Conservation (phyloP, 164 flowering plant species). For the Taxillus chinensis region DNA sequence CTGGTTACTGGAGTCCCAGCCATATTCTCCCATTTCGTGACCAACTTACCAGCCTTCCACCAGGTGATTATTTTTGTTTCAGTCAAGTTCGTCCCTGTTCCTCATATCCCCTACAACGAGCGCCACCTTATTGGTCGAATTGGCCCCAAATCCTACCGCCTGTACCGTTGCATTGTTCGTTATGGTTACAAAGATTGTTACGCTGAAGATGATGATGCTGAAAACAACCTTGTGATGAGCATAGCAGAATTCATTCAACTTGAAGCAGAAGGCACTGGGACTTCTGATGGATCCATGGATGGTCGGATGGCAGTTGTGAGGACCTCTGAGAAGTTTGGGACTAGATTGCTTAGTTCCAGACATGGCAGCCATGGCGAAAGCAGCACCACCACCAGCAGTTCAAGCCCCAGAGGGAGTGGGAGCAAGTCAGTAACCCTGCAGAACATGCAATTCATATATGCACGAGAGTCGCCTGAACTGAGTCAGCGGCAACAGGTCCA, state of each 20-base stretch:
- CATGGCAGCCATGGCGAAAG: slow-evolving; percentile 5
- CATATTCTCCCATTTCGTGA: slow-evolving; percentile 57
- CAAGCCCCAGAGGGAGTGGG: slow-evolving; percentile 16
- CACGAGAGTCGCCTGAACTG: slow-evolving; percentile 31
- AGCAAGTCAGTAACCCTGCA: slow-evolving; percentile 36
- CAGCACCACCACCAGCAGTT: slow-evolving; percentile 7
- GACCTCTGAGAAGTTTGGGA: slow-evolving; percentile 36
- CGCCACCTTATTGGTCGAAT: slow-evolving; percentile 61
- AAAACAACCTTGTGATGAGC: slow-evolving; percentile 48
- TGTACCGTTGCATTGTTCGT: slow-evolving; percentile 68
- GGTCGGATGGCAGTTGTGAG: slow-evolving; percentile 55
- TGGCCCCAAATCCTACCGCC: slow-evolving; percentile 52
- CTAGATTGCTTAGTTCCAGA: slow-evolving; percentile 29
- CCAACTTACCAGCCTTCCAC: slow-evolving; percentile 62
- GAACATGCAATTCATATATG: slow-evolving; percentile 29
- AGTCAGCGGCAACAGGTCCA: slow-evolving; percentile 20
- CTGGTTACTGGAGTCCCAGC: slow-evolving; percentile 58
- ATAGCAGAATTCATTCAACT: slow-evolving; percentile 65
- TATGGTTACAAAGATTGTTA: slow-evolving; percentile 63
- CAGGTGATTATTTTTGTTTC: slow-evolving; percentile 62
- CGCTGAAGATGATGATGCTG: slow-evolving; percentile 36
- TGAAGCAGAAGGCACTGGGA: slow-evolving; percentile 42
- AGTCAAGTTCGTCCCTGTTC: slow-evolving; percentile 51
- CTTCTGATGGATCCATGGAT: slow-evolving; percentile 25
- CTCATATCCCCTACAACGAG: slow-evolving; percentile 35